phyloP scores from a whole-genome alignment of 2,329 filamentous ascomycete genomes.

The Purpureocillium takamizusanense region DNA sequence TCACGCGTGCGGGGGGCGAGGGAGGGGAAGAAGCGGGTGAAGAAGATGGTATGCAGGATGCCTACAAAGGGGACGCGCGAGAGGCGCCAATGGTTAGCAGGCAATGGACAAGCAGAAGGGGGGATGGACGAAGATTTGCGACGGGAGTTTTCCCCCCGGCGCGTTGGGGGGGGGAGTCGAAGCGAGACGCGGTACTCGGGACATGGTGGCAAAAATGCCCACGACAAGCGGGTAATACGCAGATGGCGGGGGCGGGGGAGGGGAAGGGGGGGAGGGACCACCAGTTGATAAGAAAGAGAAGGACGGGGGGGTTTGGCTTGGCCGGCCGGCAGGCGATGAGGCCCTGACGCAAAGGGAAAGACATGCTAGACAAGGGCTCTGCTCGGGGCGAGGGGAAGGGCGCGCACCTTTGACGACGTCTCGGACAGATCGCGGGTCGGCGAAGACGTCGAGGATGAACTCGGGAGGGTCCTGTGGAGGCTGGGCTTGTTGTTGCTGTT shows the following conservation, averaged over 20 bases:
- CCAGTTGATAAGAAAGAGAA: too few species aligned
- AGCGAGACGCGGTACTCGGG: too few species aligned
- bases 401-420: conserved; percentile 81
- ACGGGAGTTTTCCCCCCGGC: too few species aligned
- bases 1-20: conserved; percentile 77
- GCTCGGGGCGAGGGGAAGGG: conserved; percentile 3
- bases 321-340: too few species aligned
- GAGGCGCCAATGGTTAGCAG: neutral
- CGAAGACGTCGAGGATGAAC: conserved; percentile 89
- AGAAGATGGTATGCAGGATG: conserved; percentile 95
- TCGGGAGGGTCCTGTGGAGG: conserved; percentile 56
- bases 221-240: neutral
- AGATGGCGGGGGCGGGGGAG: conserved; percentile 2
- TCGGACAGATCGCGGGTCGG: conserved; percentile 79
- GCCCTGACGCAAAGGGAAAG: too few species aligned
- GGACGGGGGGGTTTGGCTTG: too few species aligned
- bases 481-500: neutral
- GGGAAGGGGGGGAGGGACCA: too few species aligned
- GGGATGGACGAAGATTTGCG: conserved; percentile 9
- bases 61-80: conserved; percentile 38
- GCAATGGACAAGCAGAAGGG: conserved; percentile 1
- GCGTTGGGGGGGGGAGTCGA: too few species aligned
- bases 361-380: too few species aligned
- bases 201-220: too few species aligned
- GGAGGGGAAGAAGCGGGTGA: conserved; percentile 92